These are phyloP conservation scores for Triticum turgidum DNA, from an alignment of 176 grass and related monocot genomes.

Conservation along the genomic window DNA sequence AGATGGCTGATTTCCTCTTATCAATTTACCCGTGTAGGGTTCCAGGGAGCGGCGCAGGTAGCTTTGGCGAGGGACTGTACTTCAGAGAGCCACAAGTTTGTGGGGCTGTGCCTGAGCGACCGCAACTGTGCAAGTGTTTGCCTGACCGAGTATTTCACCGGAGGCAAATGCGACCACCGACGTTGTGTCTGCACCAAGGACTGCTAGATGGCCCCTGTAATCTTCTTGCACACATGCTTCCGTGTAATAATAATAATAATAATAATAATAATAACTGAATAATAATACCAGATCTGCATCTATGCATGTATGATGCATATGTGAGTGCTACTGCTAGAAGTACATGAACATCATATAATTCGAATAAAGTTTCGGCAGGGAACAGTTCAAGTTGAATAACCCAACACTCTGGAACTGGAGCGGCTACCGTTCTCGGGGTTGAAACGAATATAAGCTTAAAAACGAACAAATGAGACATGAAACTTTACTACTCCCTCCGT, in stretches of 20 bases:
- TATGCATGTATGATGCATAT: background rate
- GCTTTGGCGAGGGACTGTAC: constrained; percentile 42
- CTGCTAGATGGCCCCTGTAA: background rate
- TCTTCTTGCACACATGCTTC: background rate
- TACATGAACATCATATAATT: no score
- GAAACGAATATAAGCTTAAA: no score
- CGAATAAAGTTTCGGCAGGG: no score
- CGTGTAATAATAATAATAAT: background rate
- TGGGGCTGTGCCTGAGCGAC: constrained; percentile 30
- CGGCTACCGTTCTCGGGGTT: no score
- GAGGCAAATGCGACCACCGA: constrained; percentile 26
- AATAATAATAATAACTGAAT: background rate
- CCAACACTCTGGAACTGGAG: no score
- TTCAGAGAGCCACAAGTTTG: constrained; percentile 38
- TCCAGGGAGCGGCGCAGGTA: background rate
- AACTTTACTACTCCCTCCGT: no score
- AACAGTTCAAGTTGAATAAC: no score
- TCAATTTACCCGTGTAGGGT: constrained; percentile 17
- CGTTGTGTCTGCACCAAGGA: background rate
- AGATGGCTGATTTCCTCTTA: background rate
- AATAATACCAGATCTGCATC: background rate
- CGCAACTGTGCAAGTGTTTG: constrained; percentile 51
- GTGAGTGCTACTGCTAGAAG: no score
- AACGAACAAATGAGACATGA: no score
- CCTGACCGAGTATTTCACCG: constrained; percentile 39